Conservation (phyloP, 257 asterid species). For the Solanum dulcamara region DNA sequence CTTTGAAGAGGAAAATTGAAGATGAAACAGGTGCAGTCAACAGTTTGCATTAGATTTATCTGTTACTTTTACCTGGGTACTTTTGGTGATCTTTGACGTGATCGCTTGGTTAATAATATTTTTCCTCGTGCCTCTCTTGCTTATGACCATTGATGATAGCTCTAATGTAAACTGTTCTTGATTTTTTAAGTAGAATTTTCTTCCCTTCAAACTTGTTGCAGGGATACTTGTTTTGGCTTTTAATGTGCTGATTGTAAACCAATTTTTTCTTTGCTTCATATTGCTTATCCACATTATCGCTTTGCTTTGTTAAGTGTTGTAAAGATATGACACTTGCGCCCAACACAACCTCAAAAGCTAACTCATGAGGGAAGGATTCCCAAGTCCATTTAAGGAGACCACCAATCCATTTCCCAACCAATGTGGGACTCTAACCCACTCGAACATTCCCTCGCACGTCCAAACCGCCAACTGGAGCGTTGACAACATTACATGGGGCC, state of each 20-base stretch:
- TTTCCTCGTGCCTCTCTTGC: background rate
- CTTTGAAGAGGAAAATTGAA: conserved; percentile 83
- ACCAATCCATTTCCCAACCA: too few species aligned
- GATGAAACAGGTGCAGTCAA: conserved; percentile 70
- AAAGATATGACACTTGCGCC: background rate
- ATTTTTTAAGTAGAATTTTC: background rate
- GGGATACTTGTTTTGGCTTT: background rate
- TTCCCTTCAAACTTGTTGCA: background rate
- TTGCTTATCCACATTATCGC: background rate
- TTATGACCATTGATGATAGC: background rate
- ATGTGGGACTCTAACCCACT: too few species aligned
- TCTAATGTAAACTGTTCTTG: background rate
- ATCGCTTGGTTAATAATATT: background rate
- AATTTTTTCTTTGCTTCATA: background rate
- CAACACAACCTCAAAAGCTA: background rate
- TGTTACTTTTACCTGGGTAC: background rate
- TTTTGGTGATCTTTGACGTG: background rate
- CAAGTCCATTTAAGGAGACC: background rate
- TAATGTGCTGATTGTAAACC: background rate
- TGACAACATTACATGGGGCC: too few species aligned
- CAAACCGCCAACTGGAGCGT: too few species aligned
- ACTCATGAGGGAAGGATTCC: background rate
- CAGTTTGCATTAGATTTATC: background rate
- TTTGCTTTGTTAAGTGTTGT: background rate
- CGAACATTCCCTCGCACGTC: too few species aligned